phyloP scores from a whole-genome alignment of 305 asterid species.

The Petunia hybrid region DNA sequence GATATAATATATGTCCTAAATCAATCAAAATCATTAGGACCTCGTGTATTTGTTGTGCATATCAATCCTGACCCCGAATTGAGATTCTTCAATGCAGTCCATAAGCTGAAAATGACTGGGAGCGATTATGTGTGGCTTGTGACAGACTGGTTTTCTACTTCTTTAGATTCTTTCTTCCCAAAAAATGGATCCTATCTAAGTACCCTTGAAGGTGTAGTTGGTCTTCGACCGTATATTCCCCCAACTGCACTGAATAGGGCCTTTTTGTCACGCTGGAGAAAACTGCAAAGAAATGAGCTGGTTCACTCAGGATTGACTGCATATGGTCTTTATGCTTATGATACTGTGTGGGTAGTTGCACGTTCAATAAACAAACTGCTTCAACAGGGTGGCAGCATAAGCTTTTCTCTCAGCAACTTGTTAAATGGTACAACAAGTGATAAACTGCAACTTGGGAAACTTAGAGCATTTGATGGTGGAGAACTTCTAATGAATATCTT shows the following conservation, averaged over 20 bases:
- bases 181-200: constrained; percentile 27
- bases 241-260: constrained; percentile 32
- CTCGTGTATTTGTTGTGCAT: constrained; percentile 86
- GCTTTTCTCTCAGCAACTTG: constrained; percentile 43
- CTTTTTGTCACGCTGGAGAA: constrained; percentile 52
- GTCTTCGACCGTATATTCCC: constrained; percentile 57
- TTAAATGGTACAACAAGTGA: constrained; percentile 16
- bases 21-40: constrained; percentile 55
- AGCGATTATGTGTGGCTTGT: constrained; percentile 79
- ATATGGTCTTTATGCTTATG: constrained; percentile 62
- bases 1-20: constrained; percentile 56
- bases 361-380: constrained; percentile 45
- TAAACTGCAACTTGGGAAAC: constrained; percentile 36
- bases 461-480: constrained; percentile 53
- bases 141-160: constrained; percentile 64
- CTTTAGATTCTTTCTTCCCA: constrained; percentile 48
- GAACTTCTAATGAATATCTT: constrained; percentile 44
- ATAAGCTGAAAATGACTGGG: constrained; percentile 69
- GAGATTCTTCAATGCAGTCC: constrained; percentile 56
- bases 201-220: constrained; percentile 55
- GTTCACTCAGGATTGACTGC: constrained; percentile 41
- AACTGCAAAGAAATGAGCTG: constrained; percentile 24
- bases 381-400: constrained; percentile 35
- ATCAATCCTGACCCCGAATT: constrained; percentile 74
- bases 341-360: constrained; percentile 62